A percentile compares a stretch with the other conserved stretches of the same genome.
Evolutionary conservation across 2,329 filamentous ascomycete genomes (phyloP).

Genomic region (Clathrospora elynae): DNA sequence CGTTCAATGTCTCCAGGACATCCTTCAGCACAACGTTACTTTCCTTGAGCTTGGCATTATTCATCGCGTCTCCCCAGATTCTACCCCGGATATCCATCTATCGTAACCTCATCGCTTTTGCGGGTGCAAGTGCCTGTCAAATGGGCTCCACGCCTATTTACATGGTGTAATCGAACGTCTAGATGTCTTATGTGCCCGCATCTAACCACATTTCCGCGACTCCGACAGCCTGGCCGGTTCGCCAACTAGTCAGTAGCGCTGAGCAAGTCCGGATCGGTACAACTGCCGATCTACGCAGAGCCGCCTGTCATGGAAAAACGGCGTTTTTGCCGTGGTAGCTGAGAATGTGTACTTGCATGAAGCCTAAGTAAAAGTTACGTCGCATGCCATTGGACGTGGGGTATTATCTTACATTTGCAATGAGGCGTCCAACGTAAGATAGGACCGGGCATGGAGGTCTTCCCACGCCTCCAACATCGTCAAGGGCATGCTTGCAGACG

Average conservation of each 20-base stretch:
- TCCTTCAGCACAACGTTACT: too few species aligned
- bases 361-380: background rate
- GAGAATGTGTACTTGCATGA: background rate
- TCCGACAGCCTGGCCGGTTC: background rate
- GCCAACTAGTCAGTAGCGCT: background rate
- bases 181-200: too few species aligned
- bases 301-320: background rate
- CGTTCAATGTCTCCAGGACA: too few species aligned
- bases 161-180: too few species aligned
- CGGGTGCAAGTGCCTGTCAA: too few species aligned
- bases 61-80: background rate
- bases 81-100: background rate
- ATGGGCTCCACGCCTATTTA: too few species aligned
- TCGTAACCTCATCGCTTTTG: background rate
- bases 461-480: conserved; percentile 26
- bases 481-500: conserved; percentile 18
- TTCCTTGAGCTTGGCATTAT: conserved; percentile 17
- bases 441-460: too few species aligned
- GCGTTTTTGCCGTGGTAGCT: background rate
- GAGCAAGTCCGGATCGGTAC: too few species aligned
- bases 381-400: too few species aligned
- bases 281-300: background rate
- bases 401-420: too few species aligned
- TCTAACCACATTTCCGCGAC: too few species aligned
- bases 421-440: too few species aligned